Conservation (phyloP, 805 yeast species). For the Clavispora phyllophila region DNA sequence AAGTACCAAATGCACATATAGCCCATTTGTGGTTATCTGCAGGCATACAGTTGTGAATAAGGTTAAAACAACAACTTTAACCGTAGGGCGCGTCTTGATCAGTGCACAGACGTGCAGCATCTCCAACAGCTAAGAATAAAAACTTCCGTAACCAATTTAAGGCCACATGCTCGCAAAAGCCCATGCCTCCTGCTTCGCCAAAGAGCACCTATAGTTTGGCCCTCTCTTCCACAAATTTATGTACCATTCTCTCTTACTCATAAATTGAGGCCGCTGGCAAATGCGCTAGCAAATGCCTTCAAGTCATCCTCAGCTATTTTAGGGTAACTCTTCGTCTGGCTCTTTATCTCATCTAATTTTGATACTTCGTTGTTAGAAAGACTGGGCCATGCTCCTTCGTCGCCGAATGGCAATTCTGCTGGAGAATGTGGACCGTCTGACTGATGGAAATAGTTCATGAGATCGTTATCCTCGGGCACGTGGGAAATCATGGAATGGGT, state of each 20-base stretch:
- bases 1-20: background rate
- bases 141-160: too few relatives aligned
- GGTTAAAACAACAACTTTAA: background rate
- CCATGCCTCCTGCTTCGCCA: too few relatives aligned
- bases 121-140: too few relatives aligned
- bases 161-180: too few relatives aligned
- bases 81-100: background rate
- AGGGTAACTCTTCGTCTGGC: background rate
- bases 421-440: background rate
- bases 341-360: constrained; percentile 4
- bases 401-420: background rate
- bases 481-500: constrained; percentile 25
- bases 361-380: constrained; percentile 9
- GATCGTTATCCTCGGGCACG: constrained; percentile 6
- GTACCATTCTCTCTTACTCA: too few relatives aligned
- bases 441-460: background rate
- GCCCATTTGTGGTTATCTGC: background rate
- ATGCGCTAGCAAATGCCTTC: constrained; percentile 11
- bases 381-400: constrained; percentile 13
- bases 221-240: too few relatives aligned
- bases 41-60: background rate
- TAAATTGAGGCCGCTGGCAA: constrained; percentile 14
- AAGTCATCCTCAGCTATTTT: background rate
- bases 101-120: background rate
- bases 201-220: too few relatives aligned